A percentile compares a stretch with the other conserved stretches of the same genome.
Evolutionary conservation across 768 basidiomycete genomes (phyloP).

Genomic region (Rickenella mellea): DNA sequence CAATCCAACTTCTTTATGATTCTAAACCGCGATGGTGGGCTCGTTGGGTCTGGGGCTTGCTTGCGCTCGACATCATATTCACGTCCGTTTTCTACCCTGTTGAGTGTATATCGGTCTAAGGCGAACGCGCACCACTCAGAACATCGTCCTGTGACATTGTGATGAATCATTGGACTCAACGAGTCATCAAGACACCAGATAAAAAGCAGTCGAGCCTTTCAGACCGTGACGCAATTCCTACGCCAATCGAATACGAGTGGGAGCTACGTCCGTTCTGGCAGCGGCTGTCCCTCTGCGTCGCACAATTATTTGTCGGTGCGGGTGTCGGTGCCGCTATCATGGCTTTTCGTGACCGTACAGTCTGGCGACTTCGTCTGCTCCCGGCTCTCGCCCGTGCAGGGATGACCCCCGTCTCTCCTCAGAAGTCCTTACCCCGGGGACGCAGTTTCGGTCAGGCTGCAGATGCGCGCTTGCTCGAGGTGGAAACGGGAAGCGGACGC

Average conservation of each 20-base stretch:
- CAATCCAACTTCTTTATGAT: too few species aligned
- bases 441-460: not conserved
- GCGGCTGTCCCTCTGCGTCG: constrained; percentile 8
- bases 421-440: not conserved
- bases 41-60: constrained; percentile 15
- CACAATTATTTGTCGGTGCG: constrained; percentile 11
- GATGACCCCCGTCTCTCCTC: not conserved
- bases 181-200: too few species aligned
- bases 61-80: constrained; percentile 11
- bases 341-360: constrained; percentile 12
- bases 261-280: constrained; percentile 16
- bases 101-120: too few species aligned
- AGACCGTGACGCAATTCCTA: constrained; percentile 4
- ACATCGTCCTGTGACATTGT: constrained; percentile 12
- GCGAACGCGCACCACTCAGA: constrained; percentile 4
- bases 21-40: constrained; percentile 16
- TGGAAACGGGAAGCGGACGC: not conserved
- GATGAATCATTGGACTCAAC: constrained; percentile 16
- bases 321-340: constrained; percentile 12
- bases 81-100: constrained; percentile 14
- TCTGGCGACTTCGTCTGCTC: constrained; percentile 12
- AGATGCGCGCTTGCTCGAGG: not conserved
- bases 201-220: too few species aligned
- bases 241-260: constrained; percentile 3
- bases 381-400: not conserved